Base-by-base conservation (phyloP, 2,329 filamentous ascomycete species). In the Leptodontidium sp. region DNA sequence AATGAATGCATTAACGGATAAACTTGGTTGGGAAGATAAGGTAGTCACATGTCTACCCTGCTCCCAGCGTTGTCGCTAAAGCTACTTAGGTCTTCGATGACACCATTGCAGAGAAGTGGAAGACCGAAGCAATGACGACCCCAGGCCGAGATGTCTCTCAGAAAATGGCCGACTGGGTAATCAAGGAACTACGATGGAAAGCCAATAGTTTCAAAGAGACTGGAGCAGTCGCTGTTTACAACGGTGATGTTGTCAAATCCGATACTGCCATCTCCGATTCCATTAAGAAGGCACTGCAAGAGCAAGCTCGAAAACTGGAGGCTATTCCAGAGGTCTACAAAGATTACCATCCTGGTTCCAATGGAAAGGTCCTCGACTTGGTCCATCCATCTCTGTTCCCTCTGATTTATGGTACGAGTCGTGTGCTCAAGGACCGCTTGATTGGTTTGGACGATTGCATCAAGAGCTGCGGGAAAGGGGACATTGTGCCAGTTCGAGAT, bases 331-430 rank as follows among this genome's bases (percentile, higher is more conserved):
- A 85, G 7, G 65, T 79, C 0, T 61, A 81, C 43, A 84, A 85
- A 70, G 89, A 91, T 76, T 92, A 85, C 84, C 87, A 91, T 76
- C 89, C 89, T 0, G 81, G 84, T 2, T 88, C 85, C 0, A 80
- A 87, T 40, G 77, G 80, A 0, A 84, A 83, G 68, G 88, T 92
- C 1, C 83, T 89, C 0, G 85, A 92, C 74, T 79, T 91, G 1
- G 83, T 91, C 5, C 85, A 91, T 71, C 88, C 89, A 0, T 91
- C 88, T 0, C 80, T 91, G 7, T 91, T 84, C 71, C 88, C 89
- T 0, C 77, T 91, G 0, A 75, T 87, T 1, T 88, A 87, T 71
- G 86, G 85, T 0, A 77, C 78, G 15, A 83, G 82, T 1, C 80
- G 80, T 2, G 80, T 82, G 3, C 72, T 88, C 0, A 50, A 72